These are phyloP conservation scores for Davidsoniella virescens DNA, from an alignment of 2,329 filamentous ascomycete species.

Conservation along the genomic window DNA sequence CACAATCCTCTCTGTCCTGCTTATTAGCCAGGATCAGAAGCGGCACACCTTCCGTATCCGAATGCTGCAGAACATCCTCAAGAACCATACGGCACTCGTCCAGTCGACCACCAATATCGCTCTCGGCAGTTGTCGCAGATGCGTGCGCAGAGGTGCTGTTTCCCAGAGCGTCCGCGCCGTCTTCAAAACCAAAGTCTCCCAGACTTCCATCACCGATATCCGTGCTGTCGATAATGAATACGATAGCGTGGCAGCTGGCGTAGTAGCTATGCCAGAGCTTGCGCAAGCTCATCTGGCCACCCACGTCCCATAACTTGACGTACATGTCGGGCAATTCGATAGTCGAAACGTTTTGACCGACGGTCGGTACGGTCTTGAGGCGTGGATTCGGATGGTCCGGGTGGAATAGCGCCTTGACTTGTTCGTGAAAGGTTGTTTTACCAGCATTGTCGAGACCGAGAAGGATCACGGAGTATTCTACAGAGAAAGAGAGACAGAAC, in stretches of 20 bases:
- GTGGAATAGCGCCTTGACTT: constrained; percentile 79
- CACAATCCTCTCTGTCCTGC: constrained; percentile 91
- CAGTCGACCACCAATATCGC: constrained; percentile 41
- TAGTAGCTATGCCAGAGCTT: constrained; percentile 96
- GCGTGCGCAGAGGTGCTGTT: constrained; percentile 9
- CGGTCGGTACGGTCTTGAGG: constrained; percentile 82
- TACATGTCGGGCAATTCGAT: constrained; percentile 89
- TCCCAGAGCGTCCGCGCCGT: neutral
- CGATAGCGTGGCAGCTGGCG: constrained; percentile 81
- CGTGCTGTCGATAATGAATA: constrained; percentile 92
- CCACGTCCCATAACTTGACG: constrained; percentile 96
- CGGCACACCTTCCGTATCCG: constrained; percentile 80
- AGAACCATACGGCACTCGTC: constrained; percentile 82
- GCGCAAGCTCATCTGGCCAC: constrained; percentile 76
- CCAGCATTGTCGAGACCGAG: constrained; percentile 96
- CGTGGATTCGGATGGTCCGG: constrained; percentile 45
- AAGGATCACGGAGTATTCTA: constrained; percentile 93
- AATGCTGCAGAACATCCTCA: constrained; percentile 74
- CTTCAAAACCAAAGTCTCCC: constrained; percentile 18
- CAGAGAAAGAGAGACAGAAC: neutral
- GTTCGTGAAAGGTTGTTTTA: constrained; percentile 94
- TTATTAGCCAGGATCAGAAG: constrained; percentile 91
- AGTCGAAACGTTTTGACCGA: constrained; percentile 91
- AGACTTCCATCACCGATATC: constrained; percentile 77
- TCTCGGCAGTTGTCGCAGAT: constrained; percentile 15